Evolutionary conservation across 2,329 filamentous ascomycete species (phyloP).

Genomic region (Botrytis porri): DNA sequence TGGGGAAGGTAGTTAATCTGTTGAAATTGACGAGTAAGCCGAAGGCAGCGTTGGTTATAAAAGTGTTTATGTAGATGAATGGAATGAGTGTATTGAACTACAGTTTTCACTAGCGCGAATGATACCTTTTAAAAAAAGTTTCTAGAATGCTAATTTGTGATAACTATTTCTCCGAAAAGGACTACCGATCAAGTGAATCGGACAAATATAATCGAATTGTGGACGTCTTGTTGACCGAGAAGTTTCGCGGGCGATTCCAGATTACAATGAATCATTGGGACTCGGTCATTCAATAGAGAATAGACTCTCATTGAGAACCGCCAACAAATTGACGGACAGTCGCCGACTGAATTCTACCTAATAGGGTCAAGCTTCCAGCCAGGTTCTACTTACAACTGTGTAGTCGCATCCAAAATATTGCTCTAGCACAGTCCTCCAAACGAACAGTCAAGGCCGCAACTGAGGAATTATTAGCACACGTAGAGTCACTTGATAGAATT

Average conservation of each 20-base stretch:
- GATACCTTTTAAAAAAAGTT: neutral
- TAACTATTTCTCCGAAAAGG: neutral
- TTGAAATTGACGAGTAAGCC: neutral
- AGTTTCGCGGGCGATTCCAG: neutral
- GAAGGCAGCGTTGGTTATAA: neutral
- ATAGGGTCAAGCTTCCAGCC: neutral
- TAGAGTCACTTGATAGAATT: neutral
- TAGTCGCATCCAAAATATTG: neutral
- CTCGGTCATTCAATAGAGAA: neutral
- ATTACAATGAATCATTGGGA: neutral
- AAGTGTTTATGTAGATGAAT: neutral
- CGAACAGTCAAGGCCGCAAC: neutral
- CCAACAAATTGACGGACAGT: too few relatives aligned
- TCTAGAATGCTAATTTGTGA: neutral
- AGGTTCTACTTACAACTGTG: neutral
- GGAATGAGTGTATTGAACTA: neutral
- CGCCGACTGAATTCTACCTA: neutral
- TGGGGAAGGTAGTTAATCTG: conserved; percentile 2
- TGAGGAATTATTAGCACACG: neutral
- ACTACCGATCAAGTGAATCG: neutral
- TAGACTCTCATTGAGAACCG: neutral
- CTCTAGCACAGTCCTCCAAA: neutral
- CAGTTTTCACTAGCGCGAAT: neutral
- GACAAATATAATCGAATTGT: neutral
- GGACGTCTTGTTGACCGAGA: neutral